Evolutionary conservation across 495 filamentous ascomycete genomes (phyloP).

Genomic region (Aspergillus leporis): DNA sequence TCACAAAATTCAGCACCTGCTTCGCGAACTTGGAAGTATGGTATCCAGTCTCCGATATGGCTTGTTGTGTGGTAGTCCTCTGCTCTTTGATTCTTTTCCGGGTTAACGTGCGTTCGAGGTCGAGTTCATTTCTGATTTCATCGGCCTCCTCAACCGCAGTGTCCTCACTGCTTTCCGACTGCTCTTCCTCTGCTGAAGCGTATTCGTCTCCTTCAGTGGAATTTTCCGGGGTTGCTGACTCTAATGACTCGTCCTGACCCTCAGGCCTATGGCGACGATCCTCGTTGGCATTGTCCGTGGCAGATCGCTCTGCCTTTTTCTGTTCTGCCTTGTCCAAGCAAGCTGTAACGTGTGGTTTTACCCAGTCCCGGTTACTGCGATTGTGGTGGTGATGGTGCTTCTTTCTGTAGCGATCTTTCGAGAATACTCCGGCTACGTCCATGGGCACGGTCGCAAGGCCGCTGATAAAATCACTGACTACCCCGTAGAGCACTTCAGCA

Average conservation of each 20-base stretch:
- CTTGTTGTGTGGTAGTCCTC: slow-evolving; percentile 11
- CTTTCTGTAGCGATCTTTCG: not conserved
- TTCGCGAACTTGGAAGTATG: slow-evolving; percentile 44
- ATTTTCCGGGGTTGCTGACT: not conserved
- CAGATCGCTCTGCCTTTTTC: not conserved
- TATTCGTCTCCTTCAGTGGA: not conserved
- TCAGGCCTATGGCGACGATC: not conserved
- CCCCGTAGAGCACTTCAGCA: slow-evolving; percentile 72
- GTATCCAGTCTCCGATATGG: slow-evolving; percentile 21
- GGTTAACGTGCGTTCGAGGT: slow-evolving; percentile 10
- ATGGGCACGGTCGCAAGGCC: slow-evolving; percentile 80
- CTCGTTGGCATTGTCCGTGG: not conserved
- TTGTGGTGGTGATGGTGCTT: slow-evolving; percentile 12
- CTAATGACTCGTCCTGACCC: not conserved
- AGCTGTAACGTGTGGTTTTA: not conserved
- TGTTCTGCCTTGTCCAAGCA: not conserved
- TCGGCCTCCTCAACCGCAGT: not conserved
- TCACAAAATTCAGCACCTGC: slow-evolving; percentile 67
- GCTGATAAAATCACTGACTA: slow-evolving; percentile 72
- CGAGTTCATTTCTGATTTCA: not conserved
- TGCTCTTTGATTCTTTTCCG: slow-evolving; percentile 7
- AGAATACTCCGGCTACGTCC: slow-evolving; percentile 60
- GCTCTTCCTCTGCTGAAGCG: slow-evolving; percentile 8
- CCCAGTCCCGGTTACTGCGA: not conserved
- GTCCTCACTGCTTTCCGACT: not conserved